phyloP scores from a whole-genome alignment of 2,329 filamentous ascomycete species.

The Didymella keratinophila region DNA sequence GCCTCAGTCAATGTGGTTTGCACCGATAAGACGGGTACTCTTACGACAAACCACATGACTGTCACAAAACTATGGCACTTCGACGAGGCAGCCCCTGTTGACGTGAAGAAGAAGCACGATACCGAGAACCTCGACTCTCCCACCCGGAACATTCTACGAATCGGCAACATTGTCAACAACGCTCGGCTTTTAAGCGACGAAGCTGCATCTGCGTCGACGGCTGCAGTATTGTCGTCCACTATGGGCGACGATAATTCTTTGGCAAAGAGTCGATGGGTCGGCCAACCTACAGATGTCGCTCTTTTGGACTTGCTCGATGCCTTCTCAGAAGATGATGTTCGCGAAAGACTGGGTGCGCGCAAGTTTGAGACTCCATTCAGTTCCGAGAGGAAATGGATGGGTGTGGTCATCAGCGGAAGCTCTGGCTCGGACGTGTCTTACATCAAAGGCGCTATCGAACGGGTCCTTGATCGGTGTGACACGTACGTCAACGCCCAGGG shows the following conservation, averaged over 20 bases:
- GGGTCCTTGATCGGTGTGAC: slow-evolving; percentile 84
- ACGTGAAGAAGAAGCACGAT: slow-evolving; percentile 63
- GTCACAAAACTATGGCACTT: slow-evolving; percentile 97
- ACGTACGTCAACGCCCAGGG: slow-evolving; percentile 89
- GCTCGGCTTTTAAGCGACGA: slow-evolving; percentile 78
- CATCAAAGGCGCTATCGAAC: slow-evolving; percentile 93
- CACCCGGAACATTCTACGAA: slow-evolving; percentile 80
- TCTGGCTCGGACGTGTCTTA: slow-evolving; percentile 83
- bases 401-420: slow-evolving; percentile 73
- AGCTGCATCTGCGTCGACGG: slow-evolving; percentile 74
- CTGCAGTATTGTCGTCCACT: slow-evolving; percentile 86
- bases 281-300: slow-evolving; percentile 97
- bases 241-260: slow-evolving; percentile 68
- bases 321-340: slow-evolving; percentile 89
- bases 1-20: slow-evolving; percentile 99
- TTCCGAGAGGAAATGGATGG: slow-evolving; percentile 99
- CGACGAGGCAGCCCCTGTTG: slow-evolving; percentile 66
- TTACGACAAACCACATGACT: slow-evolving; percentile 99
- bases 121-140: slow-evolving; percentile 71
- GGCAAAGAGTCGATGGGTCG: slow-evolving; percentile 88
- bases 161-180: slow-evolving; percentile 97
- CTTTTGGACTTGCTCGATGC: slow-evolving; percentile 91
- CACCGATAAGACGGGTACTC: slow-evolving; percentile 95
- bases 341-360: slow-evolving; percentile 83
- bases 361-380: slow-evolving; percentile 92